Evolutionary conservation across 805 yeast species (phyloP), one percentile per base, ranked within the genome.

Genomic region (Cyberlindnera americana): DNA sequence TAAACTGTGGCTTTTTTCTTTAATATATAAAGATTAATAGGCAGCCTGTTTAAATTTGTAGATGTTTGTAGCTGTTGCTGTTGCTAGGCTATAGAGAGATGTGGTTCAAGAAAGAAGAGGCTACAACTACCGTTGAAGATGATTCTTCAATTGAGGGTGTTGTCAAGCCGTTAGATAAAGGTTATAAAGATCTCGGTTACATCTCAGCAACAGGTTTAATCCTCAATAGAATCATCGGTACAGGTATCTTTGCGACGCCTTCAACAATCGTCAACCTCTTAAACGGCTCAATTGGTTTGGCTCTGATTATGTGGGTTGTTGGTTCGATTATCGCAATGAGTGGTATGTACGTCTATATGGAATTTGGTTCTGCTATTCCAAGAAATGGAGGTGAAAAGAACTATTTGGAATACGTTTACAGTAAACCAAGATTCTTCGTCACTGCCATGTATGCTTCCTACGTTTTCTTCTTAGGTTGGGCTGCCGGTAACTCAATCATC

Each of bases 381-480:
- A 75, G 83, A 64, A 84, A 85, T 54, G 95, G 95, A 49, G 95
- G 93, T 50, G 95, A 86, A 56, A 84, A 83, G 62, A 83, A 83
- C 54, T 86, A 86, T 57, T 64, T 86, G 51, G 93, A 85, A 58
- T 81, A 73, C 50, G 75, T 83, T 35, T 86, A 70, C 64, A 70
- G 69, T 35, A 77, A 74, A 50, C 95, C 95, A 29, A 73, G 67
- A 57, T 83, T 81, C 55, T 67, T 86, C 43, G 72, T 81, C 33
- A 79, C 85, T 19, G 76, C 73, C 15, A 68, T 76, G 66, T 79
- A 75, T 47, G 89, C 87, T 0, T 67, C 89, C 3, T 82, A 83
- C 54, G 78, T 80, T 14, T 78, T 86, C 54, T 72, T 83, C 53
- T 66, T 86, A 35, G 93, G 93, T 26, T 86, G 90, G 87, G 90